Evolutionary conservation across 1,139 yeast species (phyloP), one percentile per base, ranked within the genome.

Genomic region (Geotrichum klebahnii): DNA sequence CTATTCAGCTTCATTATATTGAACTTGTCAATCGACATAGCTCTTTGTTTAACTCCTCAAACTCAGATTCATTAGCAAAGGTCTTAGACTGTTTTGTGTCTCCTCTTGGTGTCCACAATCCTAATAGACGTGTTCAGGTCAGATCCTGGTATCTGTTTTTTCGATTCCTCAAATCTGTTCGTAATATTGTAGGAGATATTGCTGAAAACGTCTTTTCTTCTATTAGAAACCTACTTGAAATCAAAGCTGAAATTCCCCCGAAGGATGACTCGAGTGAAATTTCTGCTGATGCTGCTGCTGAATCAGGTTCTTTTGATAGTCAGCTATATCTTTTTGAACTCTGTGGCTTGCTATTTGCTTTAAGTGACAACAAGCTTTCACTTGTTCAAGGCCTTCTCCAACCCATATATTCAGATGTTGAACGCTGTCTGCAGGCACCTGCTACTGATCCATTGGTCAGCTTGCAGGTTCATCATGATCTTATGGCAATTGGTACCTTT

Each of bases 131-230:
- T 56, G 96, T 90, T 9, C 81, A 90, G 60, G 75, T 81, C 53
- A 80, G 97, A 66, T 77, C 94, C 46, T 92, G 98, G 96, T 92
- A 88, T 65, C 72, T 90, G 56, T 86, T 92, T 59, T 83, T 83
- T 62, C 78, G 95, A 63, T 86, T 89, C 61, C 76, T 90, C 59
- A 88, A 85, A 64, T 70, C 83, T 44, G 82, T 92, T 1, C 84
- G 82, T 62, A 88, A 90, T 28, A 70, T 78, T 50, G 70, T 80
- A 26, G 75, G 79, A 28, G 64, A 62, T 48, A 64, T 68, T 37
- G 78, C 78, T 37, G 71, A 66, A 42, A 68, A 75, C 12, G 70
- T 82, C 28, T 73, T 78, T 46, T 75, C 73, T 54, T 73, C 84
- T 14, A 70, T 82, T 17, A 65, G 64, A 51, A 80, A 70, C 60